Conservation (phyloP, 2,329 filamentous ascomycete species). For the Colletotrichum sansevieriae region DNA sequence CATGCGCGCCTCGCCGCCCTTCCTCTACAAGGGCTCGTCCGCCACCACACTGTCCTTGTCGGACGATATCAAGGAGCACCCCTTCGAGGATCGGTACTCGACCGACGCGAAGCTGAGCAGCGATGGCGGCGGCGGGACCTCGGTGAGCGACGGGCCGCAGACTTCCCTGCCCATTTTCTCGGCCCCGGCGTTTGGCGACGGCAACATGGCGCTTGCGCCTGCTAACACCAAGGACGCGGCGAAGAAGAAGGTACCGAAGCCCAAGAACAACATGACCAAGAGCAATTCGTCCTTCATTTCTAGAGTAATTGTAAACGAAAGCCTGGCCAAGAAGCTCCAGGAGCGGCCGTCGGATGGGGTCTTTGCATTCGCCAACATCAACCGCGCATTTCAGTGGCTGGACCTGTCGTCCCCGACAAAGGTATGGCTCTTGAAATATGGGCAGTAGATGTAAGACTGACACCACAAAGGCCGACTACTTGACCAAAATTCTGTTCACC, state of each 20-base stretch:
- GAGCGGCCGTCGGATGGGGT: constrained; percentile 84
- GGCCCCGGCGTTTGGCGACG: constrained; percentile 84
- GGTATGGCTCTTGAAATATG: constrained; percentile 5
- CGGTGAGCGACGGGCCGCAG: constrained; percentile 63
- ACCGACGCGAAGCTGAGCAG: constrained; percentile 71
- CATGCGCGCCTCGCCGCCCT: constrained; percentile 66
- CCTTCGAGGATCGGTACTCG: constrained; percentile 71
- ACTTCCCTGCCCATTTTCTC: constrained; percentile 57
- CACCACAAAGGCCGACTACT: constrained; percentile 77
- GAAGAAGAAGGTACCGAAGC: constrained; percentile 81
- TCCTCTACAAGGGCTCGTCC: constrained; percentile 67
- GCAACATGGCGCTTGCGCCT: constrained; percentile 79
- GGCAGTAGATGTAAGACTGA: constrained; percentile 45
- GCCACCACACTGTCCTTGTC: constrained; percentile 62
- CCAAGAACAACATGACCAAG: constrained; percentile 98
- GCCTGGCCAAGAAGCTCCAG: constrained; percentile 79
- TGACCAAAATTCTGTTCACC: constrained; percentile 97
- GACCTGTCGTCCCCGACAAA: constrained; percentile 72
- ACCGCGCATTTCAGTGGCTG: constrained; percentile 95
- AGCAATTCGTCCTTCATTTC: constrained; percentile 99
- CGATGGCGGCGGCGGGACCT: constrained; percentile 67
- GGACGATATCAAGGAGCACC: constrained; percentile 71
- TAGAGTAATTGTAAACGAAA: constrained; percentile 92
- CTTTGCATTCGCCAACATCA: constrained; percentile 95
- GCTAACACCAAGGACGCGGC: constrained; percentile 77